Conservation (phyloP, 2,329 filamentous ascomycete genomes). For the Huntiella savannae region DNA sequence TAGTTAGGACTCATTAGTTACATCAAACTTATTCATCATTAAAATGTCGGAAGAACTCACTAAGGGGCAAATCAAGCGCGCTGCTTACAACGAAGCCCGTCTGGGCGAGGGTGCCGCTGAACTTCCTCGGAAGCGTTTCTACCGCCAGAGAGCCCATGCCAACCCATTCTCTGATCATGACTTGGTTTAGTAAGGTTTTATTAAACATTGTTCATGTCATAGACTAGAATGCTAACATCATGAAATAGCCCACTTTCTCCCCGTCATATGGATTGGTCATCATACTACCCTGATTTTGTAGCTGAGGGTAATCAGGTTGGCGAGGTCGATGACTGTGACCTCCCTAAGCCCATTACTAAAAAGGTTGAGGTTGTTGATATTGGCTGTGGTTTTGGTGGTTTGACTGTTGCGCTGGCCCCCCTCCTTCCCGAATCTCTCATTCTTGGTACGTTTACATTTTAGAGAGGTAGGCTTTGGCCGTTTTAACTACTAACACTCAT, state of each 20-base stretch:
- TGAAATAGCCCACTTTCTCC: slow-evolving; percentile 52
- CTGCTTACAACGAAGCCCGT: slow-evolving; percentile 34
- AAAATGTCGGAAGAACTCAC: slow-evolving; percentile 16
- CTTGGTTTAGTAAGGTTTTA: slow-evolving; percentile 55
- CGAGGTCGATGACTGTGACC: slow-evolving; percentile 5
- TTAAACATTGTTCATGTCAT: background rate
- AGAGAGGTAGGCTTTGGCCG: background rate
- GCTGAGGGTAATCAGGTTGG: slow-evolving; percentile 16
- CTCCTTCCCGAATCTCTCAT: slow-evolving; percentile 65
- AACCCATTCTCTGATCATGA: slow-evolving; percentile 95
- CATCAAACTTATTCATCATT: background rate
- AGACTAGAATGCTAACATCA: slow-evolving; percentile 6
- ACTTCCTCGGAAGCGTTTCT: slow-evolving; percentile 87
- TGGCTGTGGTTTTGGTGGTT: slow-evolving; percentile 85
- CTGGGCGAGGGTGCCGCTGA: slow-evolving; percentile 29
- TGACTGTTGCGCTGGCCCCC: slow-evolving; percentile 71
- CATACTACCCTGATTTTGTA: slow-evolving; percentile 60
- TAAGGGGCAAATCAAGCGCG: slow-evolving; percentile 46
- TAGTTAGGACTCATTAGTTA: background rate
- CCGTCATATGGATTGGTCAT: slow-evolving; percentile 76
- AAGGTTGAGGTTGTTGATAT: slow-evolving; percentile 87
- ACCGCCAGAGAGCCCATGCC: slow-evolving; percentile 86
- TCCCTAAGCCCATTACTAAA: slow-evolving; percentile 20
- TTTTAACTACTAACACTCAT: background rate
- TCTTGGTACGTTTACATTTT: slow-evolving; percentile 39